Conservation (phyloP, 176 grass and related monocot species). For the Carex kokanica region DNA sequence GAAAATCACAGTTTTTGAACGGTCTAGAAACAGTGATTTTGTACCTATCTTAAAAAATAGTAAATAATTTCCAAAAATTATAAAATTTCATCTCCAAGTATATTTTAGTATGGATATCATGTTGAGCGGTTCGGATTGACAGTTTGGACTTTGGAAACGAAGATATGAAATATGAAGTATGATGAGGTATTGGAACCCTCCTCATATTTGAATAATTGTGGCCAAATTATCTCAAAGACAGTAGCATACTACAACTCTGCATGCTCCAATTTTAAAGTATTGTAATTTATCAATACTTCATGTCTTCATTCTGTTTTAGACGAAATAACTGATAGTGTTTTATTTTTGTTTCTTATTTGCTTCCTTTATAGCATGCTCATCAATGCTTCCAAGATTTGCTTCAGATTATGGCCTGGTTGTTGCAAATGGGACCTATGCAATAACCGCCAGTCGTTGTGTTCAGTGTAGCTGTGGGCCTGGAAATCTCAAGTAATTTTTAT, state of each 20-base stretch:
- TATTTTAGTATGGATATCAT: too few species aligned
- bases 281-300: constrained; percentile 20
- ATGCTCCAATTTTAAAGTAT: not conserved
- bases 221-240: not conserved
- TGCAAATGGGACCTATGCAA: constrained; percentile 72
- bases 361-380: constrained; percentile 43
- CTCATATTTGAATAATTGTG: not conserved
- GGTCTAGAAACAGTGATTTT: too few species aligned
- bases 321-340: not conserved
- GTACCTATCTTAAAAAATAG: too few species aligned
- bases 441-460: constrained; percentile 69
- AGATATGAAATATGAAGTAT: too few species aligned
- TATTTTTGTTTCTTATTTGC: not conserved
- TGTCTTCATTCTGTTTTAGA: not conserved
- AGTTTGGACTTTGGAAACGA: too few species aligned
- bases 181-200: too few species aligned
- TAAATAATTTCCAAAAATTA: too few species aligned
- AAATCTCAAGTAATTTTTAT: constrained; percentile 50
- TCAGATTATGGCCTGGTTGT: constrained; percentile 62
- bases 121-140: too few species aligned
- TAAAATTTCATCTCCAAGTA: too few species aligned
- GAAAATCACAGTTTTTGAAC: too few species aligned
- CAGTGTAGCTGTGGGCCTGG: constrained; percentile 87
- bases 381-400: constrained; percentile 49
- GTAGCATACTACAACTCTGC: not conserved